Base-by-base conservation (phyloP, 2,329 filamentous ascomycete species). In the Microsporum canis region DNA sequence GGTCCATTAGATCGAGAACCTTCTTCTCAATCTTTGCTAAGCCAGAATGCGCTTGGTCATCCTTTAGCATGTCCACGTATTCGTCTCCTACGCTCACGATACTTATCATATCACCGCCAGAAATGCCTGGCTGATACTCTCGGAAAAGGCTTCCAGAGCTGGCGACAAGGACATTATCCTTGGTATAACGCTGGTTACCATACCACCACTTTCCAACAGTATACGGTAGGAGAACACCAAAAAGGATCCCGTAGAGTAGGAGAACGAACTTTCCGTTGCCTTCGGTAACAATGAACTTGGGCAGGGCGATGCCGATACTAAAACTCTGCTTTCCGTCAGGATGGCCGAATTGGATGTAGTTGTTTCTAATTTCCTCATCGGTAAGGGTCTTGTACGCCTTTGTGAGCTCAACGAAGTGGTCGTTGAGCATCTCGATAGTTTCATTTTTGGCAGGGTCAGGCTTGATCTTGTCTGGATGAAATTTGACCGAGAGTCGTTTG, bases 121-220 rank as follows among this genome's bases (percentile, higher is more conserved):
- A 85, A 65, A 94, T 88, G 65, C 85, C 83, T 60, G 96, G 91
- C 65, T 89, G 85, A 76, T 95, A 99, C 71, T 96, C 90, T 68
- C 86, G 87, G 82, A 99, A 97, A 62, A 99, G 83, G 66, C 90
- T 91, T 74, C 95, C 95, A 67, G 95, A 91, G 74, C 89, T 96
- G 71, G 94, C 89, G 72, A 96, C 87, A 60, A 96, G 80, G 31
- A 97, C 88, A 67, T 89, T 90, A 75, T 99, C 95, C 77, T 92
- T 95, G 41, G 94, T 97, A 75, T 89, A 84, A 68, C 87, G 84
- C 75, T 96, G 92, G 38, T 90, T 95, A 63, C 95, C 94, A 72
- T 99, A 99, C 94, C 94, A 99, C 94, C 94, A 99, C 62, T 88
- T 91, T 56, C 94, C 94, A 61, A 99, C 92, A 56, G 94, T 80